A percentile compares a stretch with the other conserved stretches of the same genome.
Conservation (phyloP, 129 eudicot genomes). For the Oenanthe sinensis region DNA sequence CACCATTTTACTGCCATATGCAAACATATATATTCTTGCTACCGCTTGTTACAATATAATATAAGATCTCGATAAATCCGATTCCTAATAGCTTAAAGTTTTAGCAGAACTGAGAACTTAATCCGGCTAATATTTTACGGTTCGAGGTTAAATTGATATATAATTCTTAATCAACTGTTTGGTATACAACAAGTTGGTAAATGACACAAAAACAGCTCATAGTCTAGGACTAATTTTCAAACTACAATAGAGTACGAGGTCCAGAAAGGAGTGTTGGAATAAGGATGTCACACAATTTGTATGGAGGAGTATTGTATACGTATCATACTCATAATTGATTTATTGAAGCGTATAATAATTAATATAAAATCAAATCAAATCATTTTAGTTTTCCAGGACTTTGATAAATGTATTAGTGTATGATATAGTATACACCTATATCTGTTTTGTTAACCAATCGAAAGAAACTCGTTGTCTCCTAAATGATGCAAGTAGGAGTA, state of each 20-base stretch:
- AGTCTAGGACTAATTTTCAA: background rate
- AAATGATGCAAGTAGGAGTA: background rate
- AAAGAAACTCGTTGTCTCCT: background rate
- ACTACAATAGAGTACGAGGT: background rate
- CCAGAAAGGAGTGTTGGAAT: background rate
- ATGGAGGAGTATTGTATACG: no score
- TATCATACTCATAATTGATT: no score
- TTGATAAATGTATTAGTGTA: background rate
- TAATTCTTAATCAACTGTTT: no score
- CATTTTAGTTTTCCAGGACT: background rate
- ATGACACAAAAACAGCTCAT: background rate
- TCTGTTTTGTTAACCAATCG: background rate
- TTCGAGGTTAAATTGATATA: no score
- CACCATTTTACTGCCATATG: background rate
- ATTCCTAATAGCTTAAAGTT: no score
- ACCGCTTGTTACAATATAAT: no score
- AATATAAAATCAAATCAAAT: no score
- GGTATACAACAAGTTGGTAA: background rate
- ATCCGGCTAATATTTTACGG: no score
- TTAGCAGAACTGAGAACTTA: no score
- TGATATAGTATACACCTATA: no score
- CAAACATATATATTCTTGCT: background rate
- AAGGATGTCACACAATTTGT: background rate
- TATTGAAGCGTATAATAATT: background rate
- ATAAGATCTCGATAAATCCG: no score